Conservation (phyloP, 208 protist genomes). For the Lotmaria passim region DNA sequence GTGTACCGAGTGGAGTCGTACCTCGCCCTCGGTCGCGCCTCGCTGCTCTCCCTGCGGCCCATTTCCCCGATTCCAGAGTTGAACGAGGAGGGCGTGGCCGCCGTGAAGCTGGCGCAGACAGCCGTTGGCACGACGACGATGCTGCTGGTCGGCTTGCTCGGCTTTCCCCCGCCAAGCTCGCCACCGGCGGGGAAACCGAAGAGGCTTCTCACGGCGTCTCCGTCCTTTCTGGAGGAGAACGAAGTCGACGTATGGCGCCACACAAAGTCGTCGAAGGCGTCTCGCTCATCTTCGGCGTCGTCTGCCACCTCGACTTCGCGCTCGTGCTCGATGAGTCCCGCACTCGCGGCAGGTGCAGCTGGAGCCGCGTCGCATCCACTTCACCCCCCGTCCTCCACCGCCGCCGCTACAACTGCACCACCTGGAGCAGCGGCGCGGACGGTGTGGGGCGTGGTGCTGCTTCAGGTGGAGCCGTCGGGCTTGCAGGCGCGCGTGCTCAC, state of each 20-base stretch:
- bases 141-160: slow-evolving; percentile 55
- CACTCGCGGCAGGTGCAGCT: background rate
- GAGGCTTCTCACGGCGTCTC: background rate
- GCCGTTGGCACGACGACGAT: slow-evolving; percentile 29
- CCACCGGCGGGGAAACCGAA: slow-evolving; percentile 4
- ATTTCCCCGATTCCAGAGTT: slow-evolving; percentile 27
- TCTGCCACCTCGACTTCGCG: background rate
- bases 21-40: slow-evolving; percentile 58
- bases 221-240: slow-evolving; percentile 14
- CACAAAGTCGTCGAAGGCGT: slow-evolving; percentile 1
- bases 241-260: slow-evolving; percentile 8
- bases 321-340: slow-evolving; percentile 1
- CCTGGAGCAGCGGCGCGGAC: too few relatives aligned
- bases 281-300: slow-evolving; percentile 5
- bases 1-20: slow-evolving; percentile 69
- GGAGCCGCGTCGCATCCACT: background rate
- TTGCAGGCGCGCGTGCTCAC: slow-evolving; percentile 38
- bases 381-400: background rate
- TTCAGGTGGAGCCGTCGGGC: slow-evolving; percentile 33
- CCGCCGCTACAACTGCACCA: background rate
- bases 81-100: background rate
- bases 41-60: slow-evolving; percentile 45
- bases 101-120: slow-evolving; percentile 16
- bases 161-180: slow-evolving; percentile 8
- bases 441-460: slow-evolving; percentile 35